Base-by-base conservation (phyloP, 139 green algal species). In the Picochlorum sp. region DNA sequence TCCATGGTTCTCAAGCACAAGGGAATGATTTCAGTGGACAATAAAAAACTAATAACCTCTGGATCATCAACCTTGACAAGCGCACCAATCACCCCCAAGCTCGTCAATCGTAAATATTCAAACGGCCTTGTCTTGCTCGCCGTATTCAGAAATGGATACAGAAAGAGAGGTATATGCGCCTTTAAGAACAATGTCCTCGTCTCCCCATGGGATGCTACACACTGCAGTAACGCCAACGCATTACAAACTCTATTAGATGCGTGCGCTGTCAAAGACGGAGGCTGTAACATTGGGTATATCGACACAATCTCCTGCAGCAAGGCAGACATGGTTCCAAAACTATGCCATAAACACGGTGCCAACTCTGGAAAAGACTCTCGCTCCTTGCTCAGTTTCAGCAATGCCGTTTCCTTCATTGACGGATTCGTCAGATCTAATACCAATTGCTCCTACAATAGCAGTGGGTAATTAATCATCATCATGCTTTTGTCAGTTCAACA, bases 101-200 rank as follows among this genome's bases (percentile, higher is more conserved):
- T 90, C 13, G 94, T 99, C 14, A 99, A 83, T 4, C 94, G 77
- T 67, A 99, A 77, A 84, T 99, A 99, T 82, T 99, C 94, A 77
- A 98, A 99, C 0, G 94, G 94, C 45, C 94, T 72, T 7, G 89
- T 97, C 77, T 97, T 98, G 84, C 79, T 91, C 24, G 89, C 81
- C 13, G 94, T 98, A 78, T 98, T 97, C 28, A 99, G 76, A 71
- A 99, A 99, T 0, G 94, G 94, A 69, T 99, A 99, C 54, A 99
- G 75, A 72, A 97, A 99, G 15, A 99, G 74, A 6, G 94, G 93
- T 34, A 99, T 88, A 73, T 99, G 90, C 15, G 92, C 92, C 93
- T 95, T 83, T 21, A 98, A 74, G 70, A 98, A 98, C 31, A 96
- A 80, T 21, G 69, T 81, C 13, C 92, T 74, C 16, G 92, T 98